Evolutionary conservation across 768 basidiomycete species (phyloP).

Genomic region (Auricularia cornea): DNA sequence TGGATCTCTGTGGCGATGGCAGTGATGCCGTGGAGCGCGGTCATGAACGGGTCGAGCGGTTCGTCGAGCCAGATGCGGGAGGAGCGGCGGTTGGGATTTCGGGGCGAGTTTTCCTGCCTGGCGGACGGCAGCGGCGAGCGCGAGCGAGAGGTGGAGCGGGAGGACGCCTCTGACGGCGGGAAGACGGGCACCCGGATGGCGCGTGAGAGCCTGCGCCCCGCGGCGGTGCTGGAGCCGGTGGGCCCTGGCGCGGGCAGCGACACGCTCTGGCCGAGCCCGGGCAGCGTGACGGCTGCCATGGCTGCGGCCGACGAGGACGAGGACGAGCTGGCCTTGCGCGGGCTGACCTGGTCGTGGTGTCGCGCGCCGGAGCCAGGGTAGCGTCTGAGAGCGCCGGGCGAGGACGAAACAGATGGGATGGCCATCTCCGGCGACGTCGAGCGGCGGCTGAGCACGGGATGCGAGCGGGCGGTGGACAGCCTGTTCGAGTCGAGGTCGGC

Average conservation of each 20-base stretch:
- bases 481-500: not conserved
- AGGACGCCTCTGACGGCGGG: conserved; percentile 69
- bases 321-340: conserved; percentile 39
- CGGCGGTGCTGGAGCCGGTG: conserved; percentile 33
- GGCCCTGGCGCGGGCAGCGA: conserved; percentile 43
- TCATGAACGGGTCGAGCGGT: conserved; percentile 83
- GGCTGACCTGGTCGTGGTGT: conserved; percentile 25
- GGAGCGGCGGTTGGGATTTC: conserved; percentile 52
- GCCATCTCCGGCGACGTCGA: not conserved
- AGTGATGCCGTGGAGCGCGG: conserved; percentile 85
- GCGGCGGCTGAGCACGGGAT: not conserved
- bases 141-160: conserved; percentile 91
- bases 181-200: conserved; percentile 69
- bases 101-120: conserved; percentile 18
- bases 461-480: conserved; percentile 7
- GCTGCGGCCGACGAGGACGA: conserved; percentile 21
- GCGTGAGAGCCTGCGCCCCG: conserved; percentile 78
- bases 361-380: conserved; percentile 13
- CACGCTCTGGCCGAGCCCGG: conserved; percentile 19
- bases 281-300: conserved; percentile 24
- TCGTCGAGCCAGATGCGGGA: conserved; percentile 80
- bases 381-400: not conserved
- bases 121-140: conserved; percentile 78
- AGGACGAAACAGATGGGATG: conserved; percentile 2
- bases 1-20: conserved; percentile 86